A percentile compares a stretch with the other conserved stretches of the same genome.
Conservation (phyloP, 2,329 filamentous ascomycete genomes). For the Colletotrichum orbiculare region DNA sequence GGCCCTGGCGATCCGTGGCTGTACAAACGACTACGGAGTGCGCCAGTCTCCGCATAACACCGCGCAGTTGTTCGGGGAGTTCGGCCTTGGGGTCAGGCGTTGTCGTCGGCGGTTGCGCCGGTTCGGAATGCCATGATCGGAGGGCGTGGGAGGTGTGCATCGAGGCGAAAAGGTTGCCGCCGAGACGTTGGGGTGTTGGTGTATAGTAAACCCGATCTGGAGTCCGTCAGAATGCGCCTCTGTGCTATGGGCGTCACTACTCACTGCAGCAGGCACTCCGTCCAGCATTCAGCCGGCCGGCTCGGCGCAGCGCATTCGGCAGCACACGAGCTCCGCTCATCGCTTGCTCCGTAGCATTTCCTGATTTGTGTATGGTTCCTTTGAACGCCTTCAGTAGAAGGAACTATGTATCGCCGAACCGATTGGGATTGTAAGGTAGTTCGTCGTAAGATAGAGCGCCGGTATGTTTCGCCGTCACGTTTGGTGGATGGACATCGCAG, state of each 20-base stretch:
- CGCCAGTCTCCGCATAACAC: conserved; percentile 64
- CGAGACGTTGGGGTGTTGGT: not conserved
- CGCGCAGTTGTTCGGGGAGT: conserved; percentile 57
- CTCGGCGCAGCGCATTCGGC: conserved; percentile 25
- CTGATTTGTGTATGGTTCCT: not conserved
- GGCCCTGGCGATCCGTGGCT: conserved; percentile 47
- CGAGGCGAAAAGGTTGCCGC: not conserved
- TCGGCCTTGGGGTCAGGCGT: conserved; percentile 44
- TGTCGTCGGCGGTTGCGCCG: conserved; percentile 47
- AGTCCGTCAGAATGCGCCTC: not conserved
- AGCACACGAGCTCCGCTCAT: conserved; percentile 46
- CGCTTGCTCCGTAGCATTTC: conserved; percentile 38
- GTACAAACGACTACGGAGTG: conserved; percentile 69
- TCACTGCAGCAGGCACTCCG: not conserved
- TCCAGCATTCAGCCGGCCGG: conserved; percentile 9
- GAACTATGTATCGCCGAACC: not conserved
- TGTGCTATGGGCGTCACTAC: not conserved
- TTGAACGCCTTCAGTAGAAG: not conserved
- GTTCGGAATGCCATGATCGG: conserved; percentile 44
- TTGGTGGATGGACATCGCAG: not conserved
- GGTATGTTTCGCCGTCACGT: not conserved
- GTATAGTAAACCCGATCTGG: not conserved
- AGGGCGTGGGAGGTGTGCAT: conserved; percentile 14
- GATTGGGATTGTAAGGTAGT: not conserved
- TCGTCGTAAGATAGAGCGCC: not conserved